Conservation (phyloP, 208 protist species). For the Naegleria lovaniensis region DNA sequence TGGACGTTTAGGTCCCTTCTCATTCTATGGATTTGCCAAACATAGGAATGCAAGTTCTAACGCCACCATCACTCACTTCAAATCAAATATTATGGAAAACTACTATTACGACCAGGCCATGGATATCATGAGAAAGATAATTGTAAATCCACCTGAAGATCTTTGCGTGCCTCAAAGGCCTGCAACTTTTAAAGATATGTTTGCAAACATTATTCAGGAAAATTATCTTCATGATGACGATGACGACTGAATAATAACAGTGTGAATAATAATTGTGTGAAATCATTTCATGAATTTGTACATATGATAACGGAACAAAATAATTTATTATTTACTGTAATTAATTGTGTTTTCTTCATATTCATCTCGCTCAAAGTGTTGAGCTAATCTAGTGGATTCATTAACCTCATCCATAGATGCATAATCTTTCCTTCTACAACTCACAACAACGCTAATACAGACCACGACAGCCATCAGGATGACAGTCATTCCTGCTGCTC, state of each 20-base stretch:
- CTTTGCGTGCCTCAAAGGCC: too few species aligned
- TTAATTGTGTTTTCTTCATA: not conserved
- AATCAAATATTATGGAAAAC: not conserved
- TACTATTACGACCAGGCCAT: not conserved
- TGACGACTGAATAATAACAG: not conserved
- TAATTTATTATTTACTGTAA: too few species aligned
- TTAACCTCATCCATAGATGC: not conserved
- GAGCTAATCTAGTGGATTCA: not conserved
- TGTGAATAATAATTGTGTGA: too few species aligned
- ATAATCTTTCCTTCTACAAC: not conserved
- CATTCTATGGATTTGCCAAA: not conserved
- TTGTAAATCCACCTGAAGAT: not conserved
- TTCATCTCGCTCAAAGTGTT: not conserved
- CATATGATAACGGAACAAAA: too few species aligned
- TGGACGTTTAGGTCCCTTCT: not conserved
- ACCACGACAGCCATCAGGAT: not conserved
- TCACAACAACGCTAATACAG: not conserved
- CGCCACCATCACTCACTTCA: not conserved
- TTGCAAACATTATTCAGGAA: not conserved
- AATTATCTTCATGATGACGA: not conserved
- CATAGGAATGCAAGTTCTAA: not conserved
- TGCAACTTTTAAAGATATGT: too few species aligned
- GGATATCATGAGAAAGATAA: not conserved
- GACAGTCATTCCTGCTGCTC: not conserved
- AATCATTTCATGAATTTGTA: too few species aligned